A percentile compares a stretch with the other conserved stretches of the same genome.
Conservation (phyloP, 805 yeast genomes). For the Candida cerambycidarum region DNA sequence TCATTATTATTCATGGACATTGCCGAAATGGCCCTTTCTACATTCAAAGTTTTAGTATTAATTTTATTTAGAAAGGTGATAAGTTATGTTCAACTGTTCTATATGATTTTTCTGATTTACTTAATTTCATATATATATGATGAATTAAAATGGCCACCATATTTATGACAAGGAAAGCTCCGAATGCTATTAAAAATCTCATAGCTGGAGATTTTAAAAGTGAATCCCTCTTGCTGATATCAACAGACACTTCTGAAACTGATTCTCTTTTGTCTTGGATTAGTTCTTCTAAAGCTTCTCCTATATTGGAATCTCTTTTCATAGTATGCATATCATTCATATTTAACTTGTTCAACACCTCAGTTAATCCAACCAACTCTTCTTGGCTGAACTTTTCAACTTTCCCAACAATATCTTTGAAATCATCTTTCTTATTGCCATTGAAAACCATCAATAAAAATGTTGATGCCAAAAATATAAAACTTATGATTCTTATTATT, state of each 20-base stretch:
- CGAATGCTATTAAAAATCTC: slow-evolving; percentile 33
- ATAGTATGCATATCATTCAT: neutral
- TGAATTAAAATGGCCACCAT: slow-evolving; percentile 38
- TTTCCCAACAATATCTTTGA: slow-evolving; percentile 2
- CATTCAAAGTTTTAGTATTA: no score
- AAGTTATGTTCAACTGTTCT: slow-evolving; percentile 34
- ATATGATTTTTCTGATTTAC: slow-evolving; percentile 30
- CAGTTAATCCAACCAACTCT: slow-evolving; percentile 4
- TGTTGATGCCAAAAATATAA: slow-evolving; percentile 2
- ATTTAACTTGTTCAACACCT: slow-evolving; percentile 1
- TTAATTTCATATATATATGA: slow-evolving; percentile 32
- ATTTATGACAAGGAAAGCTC: slow-evolving; percentile 35
- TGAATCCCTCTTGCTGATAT: slow-evolving; percentile 2
- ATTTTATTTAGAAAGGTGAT: slow-evolving; percentile 26
- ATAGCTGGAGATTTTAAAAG: slow-evolving; percentile 22
- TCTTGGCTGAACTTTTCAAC: slow-evolving; percentile 4
- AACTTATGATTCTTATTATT: neutral
- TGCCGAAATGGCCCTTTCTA: no score
- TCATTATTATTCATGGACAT: no score
- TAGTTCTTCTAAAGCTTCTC: no score
- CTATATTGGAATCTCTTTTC: slow-evolving; percentile 1
- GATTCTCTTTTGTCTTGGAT: no score
- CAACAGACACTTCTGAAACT: neutral
- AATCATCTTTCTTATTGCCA: slow-evolving; percentile 3
- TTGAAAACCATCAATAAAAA: slow-evolving; percentile 1